Evolutionary conservation across 2,329 filamentous ascomycete species (phyloP), one percentile per base, ranked within the genome.

Genomic region (Rutstroemia sp.): DNA sequence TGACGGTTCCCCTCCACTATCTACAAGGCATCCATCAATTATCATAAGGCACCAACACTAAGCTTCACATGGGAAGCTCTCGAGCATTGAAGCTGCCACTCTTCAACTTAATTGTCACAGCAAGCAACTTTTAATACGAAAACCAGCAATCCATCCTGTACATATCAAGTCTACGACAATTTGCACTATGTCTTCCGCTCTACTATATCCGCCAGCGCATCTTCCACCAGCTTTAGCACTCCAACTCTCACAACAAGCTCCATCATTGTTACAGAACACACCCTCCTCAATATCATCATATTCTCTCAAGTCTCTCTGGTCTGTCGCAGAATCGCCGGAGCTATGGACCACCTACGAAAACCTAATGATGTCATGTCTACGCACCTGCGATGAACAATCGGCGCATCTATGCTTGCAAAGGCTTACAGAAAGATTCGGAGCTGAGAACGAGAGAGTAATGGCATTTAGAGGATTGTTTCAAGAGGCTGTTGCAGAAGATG

Each of bases 331-430:
- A 70, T 85, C 84, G 0, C 78, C 88, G 54, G 90, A 95, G 62
- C 78, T 89, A 68, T 97, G 92, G 91, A 81, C 81, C 16, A 83
- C 82, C 45, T 88, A 94, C 72, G 92, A 97, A 73, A 94, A 95
- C 69, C 79, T 97, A 17, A 76, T 97, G 63, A 75, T 94, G 36
- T 84, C 90, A 30, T 94, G 89, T 67, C 80, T 99, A 39, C 87
- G 89, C 51, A 91, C 89, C 0, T 88, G 89, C 54, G 89, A 97
- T 71, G 87, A 95, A 65, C 75, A 82, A 61, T 82, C 88, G 23
- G 94, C 94, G 23, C 82, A 83, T 62, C 71, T 84, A 64, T 89
- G 88, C 68, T 78, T 97, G 39, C 82, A 88, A 66, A 82, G 86
- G 59, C 79, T 99, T 47, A 84, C 83, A 4, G 76, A 81, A 58